These are phyloP conservation scores for Gliomastix tumulicola DNA, from an alignment of 2,329 filamentous ascomycete species.

Conservation along the genomic window DNA sequence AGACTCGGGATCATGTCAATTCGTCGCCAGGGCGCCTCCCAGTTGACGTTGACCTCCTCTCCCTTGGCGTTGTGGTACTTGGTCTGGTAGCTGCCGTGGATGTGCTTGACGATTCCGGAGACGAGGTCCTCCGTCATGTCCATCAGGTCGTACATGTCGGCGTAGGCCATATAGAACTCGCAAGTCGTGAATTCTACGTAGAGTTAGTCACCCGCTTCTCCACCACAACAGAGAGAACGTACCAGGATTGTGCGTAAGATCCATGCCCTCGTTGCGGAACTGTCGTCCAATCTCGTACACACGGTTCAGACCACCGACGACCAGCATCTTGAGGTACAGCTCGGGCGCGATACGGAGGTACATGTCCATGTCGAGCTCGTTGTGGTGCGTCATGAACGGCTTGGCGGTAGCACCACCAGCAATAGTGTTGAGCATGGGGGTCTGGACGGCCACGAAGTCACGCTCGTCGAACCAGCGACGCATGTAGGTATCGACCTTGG, in stretches of 20 bases:
- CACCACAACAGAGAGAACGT: conserved; percentile 1
- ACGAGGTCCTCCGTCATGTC: conserved; percentile 89
- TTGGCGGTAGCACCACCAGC: conserved; percentile 90
- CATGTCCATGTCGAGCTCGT: conserved; percentile 90
- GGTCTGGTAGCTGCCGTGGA: conserved; percentile 81
- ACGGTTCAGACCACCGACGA: conserved; percentile 88
- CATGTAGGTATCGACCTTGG: conserved; percentile 84
- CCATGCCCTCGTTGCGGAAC: conserved; percentile 81
- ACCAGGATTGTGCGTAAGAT: conserved; percentile 73
- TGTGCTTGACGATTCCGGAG: conserved; percentile 77
- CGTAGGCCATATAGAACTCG: conserved; percentile 95
- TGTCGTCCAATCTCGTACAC: conserved; percentile 95
- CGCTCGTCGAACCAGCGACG: conserved; percentile 81
- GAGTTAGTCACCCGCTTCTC: conserved; percentile 3
- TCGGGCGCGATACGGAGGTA: conserved; percentile 94
- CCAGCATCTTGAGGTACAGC: conserved; percentile 90
- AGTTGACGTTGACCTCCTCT: conserved; percentile 87
- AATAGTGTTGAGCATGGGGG: conserved; percentile 94
- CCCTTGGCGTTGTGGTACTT: conserved; percentile 81
- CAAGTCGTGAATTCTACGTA: conserved; percentile 83
- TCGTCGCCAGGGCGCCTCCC: conserved; percentile 88
- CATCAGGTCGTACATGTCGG: conserved; percentile 78
- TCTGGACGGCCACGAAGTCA: conserved; percentile 92
- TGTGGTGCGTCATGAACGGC: conserved; percentile 93
- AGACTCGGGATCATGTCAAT: conserved; percentile 87